Evolutionary conservation across 371 early-diverging fungal species (phyloP), one percentile per base, ranked within the genome.

Genomic region (Mortierella polycephala): DNA sequence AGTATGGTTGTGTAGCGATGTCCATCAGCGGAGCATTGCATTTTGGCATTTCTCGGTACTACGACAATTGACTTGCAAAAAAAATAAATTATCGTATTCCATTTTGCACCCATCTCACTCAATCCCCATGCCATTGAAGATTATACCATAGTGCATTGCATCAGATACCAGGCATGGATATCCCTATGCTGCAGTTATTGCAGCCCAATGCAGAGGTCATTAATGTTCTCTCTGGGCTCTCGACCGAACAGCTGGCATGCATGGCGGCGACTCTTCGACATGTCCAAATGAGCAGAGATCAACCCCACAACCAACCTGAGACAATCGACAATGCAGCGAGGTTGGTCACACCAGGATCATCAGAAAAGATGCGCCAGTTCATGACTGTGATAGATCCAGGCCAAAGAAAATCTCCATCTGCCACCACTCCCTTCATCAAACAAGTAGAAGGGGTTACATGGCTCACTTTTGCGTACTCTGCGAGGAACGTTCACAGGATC

Each of bases 381-480:
- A 58, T 73, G 60, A 60, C 67, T 8, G 60, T 63, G 10, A 59
- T 67, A 20, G 40, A 37, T 39, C 23, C 57, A 0, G 4, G 18
- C 3, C 20, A n/a, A 13, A 51, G 42, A 16, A 47, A 41, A 11
- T 13, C 23, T 13, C 21, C 40, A 1, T 60, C 62, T 23, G 39
- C 56, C 6, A 2, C 10, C 6, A 37, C 57, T 21, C 64, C 73
- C 3, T 37, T 46, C 6, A 21, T 79, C 8, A 42, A 52, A 46
- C 12, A 18, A 6, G 56, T 54, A n/a, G 64, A 59, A 5, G 62
- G 52, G 7, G 49, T 69, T 14, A 62, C 73, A n/a, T 79, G 73
- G 73, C 57, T 79, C 37, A 66, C 54, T 3, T 79, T 73, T 11
- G 56, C 40, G 7, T 73, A 79, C 60, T 53, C 42, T 5, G 62